Evolutionary conservation across 2,329 filamentous ascomycete genomes (phyloP).

Genomic region (Juglanconis oblonga): DNA sequence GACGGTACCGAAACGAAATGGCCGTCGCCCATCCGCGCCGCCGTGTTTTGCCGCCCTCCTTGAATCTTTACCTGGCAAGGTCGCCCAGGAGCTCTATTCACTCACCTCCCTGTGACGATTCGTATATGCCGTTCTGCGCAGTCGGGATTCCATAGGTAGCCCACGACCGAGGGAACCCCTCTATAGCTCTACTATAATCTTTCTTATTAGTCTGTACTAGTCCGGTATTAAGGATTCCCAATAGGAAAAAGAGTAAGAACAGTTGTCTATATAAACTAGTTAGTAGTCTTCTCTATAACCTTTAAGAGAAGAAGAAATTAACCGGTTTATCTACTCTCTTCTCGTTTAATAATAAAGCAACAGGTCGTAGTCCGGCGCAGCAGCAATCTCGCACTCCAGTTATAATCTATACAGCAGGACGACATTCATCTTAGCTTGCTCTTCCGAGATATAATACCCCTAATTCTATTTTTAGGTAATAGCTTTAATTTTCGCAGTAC

Average conservation of each 20-base stretch:
- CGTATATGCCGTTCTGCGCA: background rate
- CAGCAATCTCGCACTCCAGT: background rate
- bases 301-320: no score
- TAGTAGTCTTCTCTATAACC: no score
- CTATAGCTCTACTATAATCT: no score
- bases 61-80: background rate
- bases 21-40: background rate
- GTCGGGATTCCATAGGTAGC: background rate
- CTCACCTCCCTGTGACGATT: background rate
- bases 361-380: background rate
- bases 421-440: slow-evolving; percentile 2
- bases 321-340: no score
- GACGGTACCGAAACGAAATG: no score
- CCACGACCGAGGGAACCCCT: background rate
- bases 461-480: background rate
- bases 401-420: background rate
- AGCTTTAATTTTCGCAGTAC: background rate
- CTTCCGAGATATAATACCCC: background rate
- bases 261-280: no score
- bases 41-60: background rate
- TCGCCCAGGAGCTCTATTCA: background rate
- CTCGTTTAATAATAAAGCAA: background rate
- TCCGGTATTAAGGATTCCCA: no score
- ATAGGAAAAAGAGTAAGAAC: no score
- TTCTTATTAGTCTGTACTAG: no score